Evolutionary conservation across 495 filamentous ascomycete genomes (phyloP).

Genomic region (Mycothermus thermophilus): DNA sequence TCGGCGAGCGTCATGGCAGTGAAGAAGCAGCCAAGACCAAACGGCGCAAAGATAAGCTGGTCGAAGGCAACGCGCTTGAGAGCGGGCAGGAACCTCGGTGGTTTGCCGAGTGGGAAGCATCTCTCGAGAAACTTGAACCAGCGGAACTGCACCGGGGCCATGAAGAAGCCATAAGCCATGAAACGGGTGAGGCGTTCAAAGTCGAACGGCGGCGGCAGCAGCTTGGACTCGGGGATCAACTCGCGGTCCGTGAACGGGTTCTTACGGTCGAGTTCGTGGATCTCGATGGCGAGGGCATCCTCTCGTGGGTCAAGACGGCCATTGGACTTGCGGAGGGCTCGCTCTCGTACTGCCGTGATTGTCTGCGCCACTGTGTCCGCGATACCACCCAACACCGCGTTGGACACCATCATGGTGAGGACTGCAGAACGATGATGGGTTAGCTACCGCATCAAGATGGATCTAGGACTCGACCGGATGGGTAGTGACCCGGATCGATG

Average conservation of each 20-base stretch:
- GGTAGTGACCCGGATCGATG: not conserved
- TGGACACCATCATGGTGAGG: slow-evolving; percentile 95
- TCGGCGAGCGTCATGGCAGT: slow-evolving; percentile 94
- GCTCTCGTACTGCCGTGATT: slow-evolving; percentile 67
- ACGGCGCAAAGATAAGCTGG: slow-evolving; percentile 89
- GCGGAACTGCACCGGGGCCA: slow-evolving; percentile 91
- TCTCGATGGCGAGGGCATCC: slow-evolving; percentile 72
- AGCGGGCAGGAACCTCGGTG: slow-evolving; percentile 55
- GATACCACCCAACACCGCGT: slow-evolving; percentile 74
- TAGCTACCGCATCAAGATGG: not conserved
- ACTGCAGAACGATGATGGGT: slow-evolving; percentile 35
- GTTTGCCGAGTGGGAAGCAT: slow-evolving; percentile 73
- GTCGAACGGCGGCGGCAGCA: slow-evolving; percentile 73
- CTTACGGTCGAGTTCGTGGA: slow-evolving; percentile 78
- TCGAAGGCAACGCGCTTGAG: slow-evolving; percentile 85
- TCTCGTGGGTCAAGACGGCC: slow-evolving; percentile 34
- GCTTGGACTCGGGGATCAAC: slow-evolving; percentile 47
- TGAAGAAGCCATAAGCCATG: slow-evolving; percentile 90
- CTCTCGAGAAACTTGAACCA: slow-evolving; percentile 87
- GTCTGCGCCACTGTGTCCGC: slow-evolving; percentile 90
- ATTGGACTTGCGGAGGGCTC: slow-evolving; percentile 43
- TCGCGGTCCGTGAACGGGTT: slow-evolving; percentile 54
- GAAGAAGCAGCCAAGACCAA: slow-evolving; percentile 85
- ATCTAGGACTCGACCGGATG: not conserved
- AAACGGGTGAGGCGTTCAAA: slow-evolving; percentile 88